Evolutionary conservation across 2,329 filamentous ascomycete genomes (phyloP).

Genomic region (Pseudogymnoascus sp.): DNA sequence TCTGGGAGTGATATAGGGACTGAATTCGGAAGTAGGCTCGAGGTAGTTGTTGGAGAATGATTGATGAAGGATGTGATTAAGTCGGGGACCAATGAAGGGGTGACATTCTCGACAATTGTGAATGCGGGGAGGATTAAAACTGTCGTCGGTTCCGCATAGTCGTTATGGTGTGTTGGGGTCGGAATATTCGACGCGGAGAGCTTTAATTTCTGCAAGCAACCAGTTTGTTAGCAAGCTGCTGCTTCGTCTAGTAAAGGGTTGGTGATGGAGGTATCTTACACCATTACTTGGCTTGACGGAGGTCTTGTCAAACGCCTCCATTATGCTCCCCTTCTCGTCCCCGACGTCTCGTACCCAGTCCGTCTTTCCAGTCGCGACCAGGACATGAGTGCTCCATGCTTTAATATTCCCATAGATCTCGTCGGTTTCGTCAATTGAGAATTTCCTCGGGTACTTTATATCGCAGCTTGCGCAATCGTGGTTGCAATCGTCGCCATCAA

Average conservation of each 20-base stretch:
- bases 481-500: slow-evolving; percentile 83
- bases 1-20: slow-evolving; percentile 31
- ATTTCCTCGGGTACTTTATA: slow-evolving; percentile 64
- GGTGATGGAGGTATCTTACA: slow-evolving; percentile 41
- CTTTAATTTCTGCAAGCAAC: slow-evolving; percentile 65
- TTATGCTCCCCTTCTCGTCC: slow-evolving; percentile 80
- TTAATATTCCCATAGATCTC: slow-evolving; percentile 78
- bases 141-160: slow-evolving; percentile 65
- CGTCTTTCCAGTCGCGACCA: slow-evolving; percentile 91
- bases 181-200: slow-evolving; percentile 89
- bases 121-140: slow-evolving; percentile 82
- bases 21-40: slow-evolving; percentile 30
- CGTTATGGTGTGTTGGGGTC: slow-evolving; percentile 59
- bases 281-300: slow-evolving; percentile 59
- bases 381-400: slow-evolving; percentile 80
- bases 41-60: slow-evolving; percentile 65
- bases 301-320: slow-evolving; percentile 62
- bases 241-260: background rate
- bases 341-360: slow-evolving; percentile 89
- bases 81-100: slow-evolving; percentile 63
- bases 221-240: background rate
- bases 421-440: slow-evolving; percentile 71
- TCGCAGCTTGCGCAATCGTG: slow-evolving; percentile 81
- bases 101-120: slow-evolving; percentile 75
- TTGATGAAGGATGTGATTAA: slow-evolving; percentile 68